Base-by-base conservation (phyloP, 257 asterid species). In the Petunia secreta region DNA sequence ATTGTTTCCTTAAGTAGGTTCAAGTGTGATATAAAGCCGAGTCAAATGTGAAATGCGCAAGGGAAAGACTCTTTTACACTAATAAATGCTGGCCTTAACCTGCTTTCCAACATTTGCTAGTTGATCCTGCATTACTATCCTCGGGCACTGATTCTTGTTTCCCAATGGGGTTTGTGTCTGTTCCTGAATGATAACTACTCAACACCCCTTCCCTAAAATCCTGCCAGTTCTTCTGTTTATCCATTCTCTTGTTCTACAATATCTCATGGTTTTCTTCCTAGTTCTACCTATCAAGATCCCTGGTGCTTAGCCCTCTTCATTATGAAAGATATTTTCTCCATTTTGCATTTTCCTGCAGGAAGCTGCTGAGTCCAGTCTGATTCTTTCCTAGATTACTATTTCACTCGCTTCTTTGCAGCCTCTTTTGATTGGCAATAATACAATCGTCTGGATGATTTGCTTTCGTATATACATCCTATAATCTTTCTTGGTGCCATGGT, bases 41-140 rank as follows among this genome's bases (percentile, higher is more conserved):
- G 62, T 15, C 13, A 43, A 71, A 48, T 71, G 43, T 60, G 11
- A 71, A 48, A 6, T 10, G 77, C 36, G 77, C 34, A 71, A 11
- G 54, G 54, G 60, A 71, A 25, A 57, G 36, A 52, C 4, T 40
- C 77, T 34, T 25, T 34, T 36, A 11, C 44, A 5, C 62, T 65
- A 34, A 1, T 34, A 13, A 34, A 25, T 34, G 15, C 34, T 73
- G 62, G 34, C 15, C 16, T 25, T 53, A 50, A 73, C 36, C 43
- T 73, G 77, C 44, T 38, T 50, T 73, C 44, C 62, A 73, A 73
- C 62, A 73, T 50, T 73, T 73, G 14, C 60, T 73, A 34, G 13
- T 73, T 43, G 62, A 50, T 25, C 1, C 62, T 1, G 36, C 41
- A 2, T 34, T 34, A 73, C 46, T 73, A 50, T 73, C 62, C 46